phyloP scores from a whole-genome alignment of 805 yeast species.

The Brettanomyces naardenensis region DNA sequence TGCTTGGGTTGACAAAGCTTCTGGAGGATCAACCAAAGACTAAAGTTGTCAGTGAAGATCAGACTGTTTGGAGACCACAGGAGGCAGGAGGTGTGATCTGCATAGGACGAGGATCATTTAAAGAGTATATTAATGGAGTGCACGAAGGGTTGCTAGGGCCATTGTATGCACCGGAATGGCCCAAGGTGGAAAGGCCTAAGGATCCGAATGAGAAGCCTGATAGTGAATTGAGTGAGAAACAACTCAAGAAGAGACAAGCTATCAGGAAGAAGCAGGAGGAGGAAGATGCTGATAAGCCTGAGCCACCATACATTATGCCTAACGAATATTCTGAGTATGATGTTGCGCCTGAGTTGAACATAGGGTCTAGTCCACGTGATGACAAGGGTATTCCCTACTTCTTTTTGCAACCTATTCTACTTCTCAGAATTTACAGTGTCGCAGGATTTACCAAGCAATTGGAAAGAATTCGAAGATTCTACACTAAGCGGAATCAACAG shows the following conservation, averaged over 20 bases:
- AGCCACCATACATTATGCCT: constrained; percentile 55
- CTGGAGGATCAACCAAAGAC: constrained; percentile 10
- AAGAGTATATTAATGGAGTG: constrained; percentile 83
- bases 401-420: constrained; percentile 72
- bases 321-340: constrained; percentile 45
- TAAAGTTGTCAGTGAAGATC: constrained; percentile 33
- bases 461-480: constrained; percentile 66
- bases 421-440: constrained; percentile 67
- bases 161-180: constrained; percentile 36
- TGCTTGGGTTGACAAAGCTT: constrained; percentile 47
- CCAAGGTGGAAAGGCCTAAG: constrained; percentile 29
- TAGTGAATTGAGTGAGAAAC: constrained; percentile 22
- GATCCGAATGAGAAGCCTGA: constrained; percentile 8
- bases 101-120: constrained; percentile 92
- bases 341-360: constrained; percentile 55
- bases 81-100: constrained; percentile 82
- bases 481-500: constrained; percentile 54
- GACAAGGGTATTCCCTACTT: constrained; percentile 43
- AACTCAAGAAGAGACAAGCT: constrained; percentile 16
- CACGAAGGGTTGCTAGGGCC: constrained; percentile 97
- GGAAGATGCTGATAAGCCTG: constrained; percentile 11
- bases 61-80: constrained; percentile 33
- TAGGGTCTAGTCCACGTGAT: constrained; percentile 24
- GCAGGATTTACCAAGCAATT: constrained; percentile 77
- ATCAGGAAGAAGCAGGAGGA: constrained; percentile 29